Conservation (phyloP, 495 filamentous ascomycete species). For the Penicillium crystallinum region DNA sequence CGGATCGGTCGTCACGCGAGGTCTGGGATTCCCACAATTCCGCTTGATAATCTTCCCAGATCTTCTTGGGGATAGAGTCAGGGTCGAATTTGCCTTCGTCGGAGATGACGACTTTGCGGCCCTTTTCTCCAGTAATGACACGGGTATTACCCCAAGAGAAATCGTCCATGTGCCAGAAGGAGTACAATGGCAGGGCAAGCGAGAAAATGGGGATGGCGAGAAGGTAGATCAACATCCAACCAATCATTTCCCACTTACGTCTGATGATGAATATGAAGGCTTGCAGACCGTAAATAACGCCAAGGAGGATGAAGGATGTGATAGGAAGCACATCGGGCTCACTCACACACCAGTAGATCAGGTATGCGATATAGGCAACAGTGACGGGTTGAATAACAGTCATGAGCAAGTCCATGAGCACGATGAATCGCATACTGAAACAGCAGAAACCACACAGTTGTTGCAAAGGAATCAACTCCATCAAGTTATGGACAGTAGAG, state of each 20-base stretch:
- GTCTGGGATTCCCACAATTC: constrained; percentile 92
- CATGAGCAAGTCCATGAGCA: constrained; percentile 88
- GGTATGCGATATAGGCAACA: constrained; percentile 84
- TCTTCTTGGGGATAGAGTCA: constrained; percentile 85
- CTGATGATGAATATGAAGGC: constrained; percentile 94
- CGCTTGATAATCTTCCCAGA: constrained; percentile 97
- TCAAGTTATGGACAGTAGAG: constrained; percentile 95
- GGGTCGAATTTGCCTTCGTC: constrained; percentile 99
- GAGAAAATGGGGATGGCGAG: constrained; percentile 89
- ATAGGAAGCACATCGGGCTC: constrained; percentile 63
- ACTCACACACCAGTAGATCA: constrained; percentile 66
- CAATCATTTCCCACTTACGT: constrained; percentile 98
- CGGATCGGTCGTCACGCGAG: constrained; percentile 79
- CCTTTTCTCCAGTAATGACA: constrained; percentile 93
- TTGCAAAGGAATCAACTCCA: constrained; percentile 87
- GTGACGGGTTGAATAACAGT: constrained; percentile 91
- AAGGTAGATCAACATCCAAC: constrained; percentile 97
- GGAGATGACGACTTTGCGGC: constrained; percentile 85
- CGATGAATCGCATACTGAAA: constrained; percentile 98
- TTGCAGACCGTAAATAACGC: constrained; percentile 92
- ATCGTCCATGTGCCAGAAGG: constrained; percentile 99
- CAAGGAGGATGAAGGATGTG: constrained; percentile 83
- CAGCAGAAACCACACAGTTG: constrained; percentile 99
- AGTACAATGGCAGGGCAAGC: constrained; percentile 84
- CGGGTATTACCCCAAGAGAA: constrained; percentile 99